Evolutionary conservation across 345 rosid species (phyloP).

Genomic region (Heritiera littoralis): DNA sequence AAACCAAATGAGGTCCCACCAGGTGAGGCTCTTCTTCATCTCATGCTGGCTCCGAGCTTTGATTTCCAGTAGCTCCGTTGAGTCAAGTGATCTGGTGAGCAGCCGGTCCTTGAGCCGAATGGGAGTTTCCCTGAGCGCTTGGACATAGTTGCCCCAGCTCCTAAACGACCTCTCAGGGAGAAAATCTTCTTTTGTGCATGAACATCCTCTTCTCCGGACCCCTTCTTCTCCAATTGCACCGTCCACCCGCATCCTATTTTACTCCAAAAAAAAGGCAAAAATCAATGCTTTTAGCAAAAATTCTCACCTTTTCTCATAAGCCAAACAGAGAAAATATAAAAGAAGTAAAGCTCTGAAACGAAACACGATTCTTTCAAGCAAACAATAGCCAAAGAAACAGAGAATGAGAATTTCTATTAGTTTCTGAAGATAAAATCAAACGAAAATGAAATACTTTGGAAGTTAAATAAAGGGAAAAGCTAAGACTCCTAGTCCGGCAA

Average conservation of each 20-base stretch:
- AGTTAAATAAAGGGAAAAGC: neutral
- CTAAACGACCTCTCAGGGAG: slow-evolving; percentile 83
- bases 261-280: neutral
- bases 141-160: slow-evolving; percentile 55
- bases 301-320: neutral
- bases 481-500: neutral
- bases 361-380: neutral
- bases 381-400: neutral
- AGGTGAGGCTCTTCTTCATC: slow-evolving; percentile 77
- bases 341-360: neutral
- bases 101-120: slow-evolving; percentile 57
- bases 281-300: neutral
- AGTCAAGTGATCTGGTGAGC: slow-evolving; percentile 63
- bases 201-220: slow-evolving; percentile 58
- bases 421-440: no score
- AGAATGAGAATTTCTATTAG: neutral
- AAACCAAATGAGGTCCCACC: slow-evolving; percentile 99
- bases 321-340: neutral
- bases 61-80: slow-evolving; percentile 70
- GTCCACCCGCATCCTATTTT: neutral
- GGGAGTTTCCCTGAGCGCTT: slow-evolving; percentile 65
- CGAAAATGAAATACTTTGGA: neutral
- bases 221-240: slow-evolving; percentile 31
- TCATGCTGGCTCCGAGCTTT: slow-evolving; percentile 76
- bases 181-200: slow-evolving; percentile 71